Conservation (phyloP, 306 rosid genomes). For the Pterocarpus macrocarpus region DNA sequence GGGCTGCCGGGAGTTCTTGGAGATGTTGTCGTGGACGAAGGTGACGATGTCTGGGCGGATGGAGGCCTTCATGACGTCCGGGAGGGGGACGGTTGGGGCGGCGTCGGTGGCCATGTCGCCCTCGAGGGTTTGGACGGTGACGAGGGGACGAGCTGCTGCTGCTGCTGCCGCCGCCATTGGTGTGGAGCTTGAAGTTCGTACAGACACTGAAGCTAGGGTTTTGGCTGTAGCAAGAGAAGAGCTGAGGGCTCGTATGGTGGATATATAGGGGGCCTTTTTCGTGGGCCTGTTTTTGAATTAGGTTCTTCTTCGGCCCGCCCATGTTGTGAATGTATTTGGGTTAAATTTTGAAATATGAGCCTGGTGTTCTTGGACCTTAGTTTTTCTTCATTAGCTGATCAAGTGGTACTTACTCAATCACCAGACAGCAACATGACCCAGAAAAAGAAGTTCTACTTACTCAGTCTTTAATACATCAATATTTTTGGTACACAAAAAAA, state of each 20-base stretch:
- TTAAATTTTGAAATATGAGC: not conserved
- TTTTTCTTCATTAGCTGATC: too few species aligned
- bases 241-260: not conserved
- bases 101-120: slow-evolving; percentile 74
- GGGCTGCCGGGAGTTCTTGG: slow-evolving; percentile 70
- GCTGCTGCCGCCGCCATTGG: slow-evolving; percentile 56
- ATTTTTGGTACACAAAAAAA: too few species aligned
- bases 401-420: too few species aligned
- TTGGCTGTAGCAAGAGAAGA: not conserved
- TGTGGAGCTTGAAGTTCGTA: not conserved
- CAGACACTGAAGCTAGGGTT: slow-evolving; percentile 34
- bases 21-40: slow-evolving; percentile 70
- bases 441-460: too few species aligned
- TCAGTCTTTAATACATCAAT: too few species aligned
- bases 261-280: not conserved
- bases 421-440: too few species aligned
- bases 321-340: not conserved
- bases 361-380: not conserved
- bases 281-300: not conserved
- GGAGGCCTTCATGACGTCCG: slow-evolving; percentile 76
- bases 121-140: slow-evolving; percentile 64
- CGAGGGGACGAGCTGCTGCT: slow-evolving; percentile 81
- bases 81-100: slow-evolving; percentile 51
- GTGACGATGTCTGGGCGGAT: slow-evolving; percentile 74
- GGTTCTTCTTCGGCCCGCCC: not conserved